Conservation (phyloP, 2,329 filamentous ascomycete species). For the Tolypocladium paradoxum region DNA sequence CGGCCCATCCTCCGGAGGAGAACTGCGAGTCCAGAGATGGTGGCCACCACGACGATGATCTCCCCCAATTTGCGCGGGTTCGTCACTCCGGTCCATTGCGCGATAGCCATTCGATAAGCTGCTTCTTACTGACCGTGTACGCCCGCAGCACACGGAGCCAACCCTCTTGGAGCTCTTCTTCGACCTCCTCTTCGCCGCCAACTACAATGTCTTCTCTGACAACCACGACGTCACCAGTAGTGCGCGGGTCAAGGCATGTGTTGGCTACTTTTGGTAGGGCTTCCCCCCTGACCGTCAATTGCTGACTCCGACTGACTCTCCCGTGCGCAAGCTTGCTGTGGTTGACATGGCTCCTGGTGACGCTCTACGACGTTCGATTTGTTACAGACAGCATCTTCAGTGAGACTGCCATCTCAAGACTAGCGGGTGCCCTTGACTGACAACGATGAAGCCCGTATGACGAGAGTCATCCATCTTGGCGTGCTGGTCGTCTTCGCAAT, state of each 20-base stretch:
- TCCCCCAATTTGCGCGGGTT: slow-evolving; percentile 16
- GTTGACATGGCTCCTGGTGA: slow-evolving; percentile 58
- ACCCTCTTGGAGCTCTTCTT: slow-evolving; percentile 26
- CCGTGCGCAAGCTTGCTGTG: slow-evolving; percentile 38
- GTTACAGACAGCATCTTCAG: slow-evolving; percentile 52
- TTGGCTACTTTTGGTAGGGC: slow-evolving; percentile 24
- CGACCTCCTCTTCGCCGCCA: slow-evolving; percentile 40
- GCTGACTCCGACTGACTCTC: neutral
- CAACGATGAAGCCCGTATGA: slow-evolving; percentile 31
- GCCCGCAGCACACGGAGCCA: slow-evolving; percentile 21
- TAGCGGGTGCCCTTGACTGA: neutral
- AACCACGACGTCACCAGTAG: slow-evolving; percentile 20
- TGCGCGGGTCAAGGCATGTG: slow-evolving; percentile 20
- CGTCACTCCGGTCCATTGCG: neutral
- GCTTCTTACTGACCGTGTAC: neutral
- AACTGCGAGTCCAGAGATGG: neutral
- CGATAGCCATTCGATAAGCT: neutral
- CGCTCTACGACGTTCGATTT: slow-evolving; percentile 56
- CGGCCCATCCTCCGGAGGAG: neutral
- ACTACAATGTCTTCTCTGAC: slow-evolving; percentile 47
- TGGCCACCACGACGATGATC: slow-evolving; percentile 4
- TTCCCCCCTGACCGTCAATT: neutral
- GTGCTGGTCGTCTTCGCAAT: slow-evolving; percentile 57
- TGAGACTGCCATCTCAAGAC: slow-evolving; percentile 2
- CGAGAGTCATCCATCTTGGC: slow-evolving; percentile 49